These are phyloP conservation scores for Holtermannia corniformis DNA, from an alignment of 768 basidiomycete genomes.

Conservation along the genomic window DNA sequence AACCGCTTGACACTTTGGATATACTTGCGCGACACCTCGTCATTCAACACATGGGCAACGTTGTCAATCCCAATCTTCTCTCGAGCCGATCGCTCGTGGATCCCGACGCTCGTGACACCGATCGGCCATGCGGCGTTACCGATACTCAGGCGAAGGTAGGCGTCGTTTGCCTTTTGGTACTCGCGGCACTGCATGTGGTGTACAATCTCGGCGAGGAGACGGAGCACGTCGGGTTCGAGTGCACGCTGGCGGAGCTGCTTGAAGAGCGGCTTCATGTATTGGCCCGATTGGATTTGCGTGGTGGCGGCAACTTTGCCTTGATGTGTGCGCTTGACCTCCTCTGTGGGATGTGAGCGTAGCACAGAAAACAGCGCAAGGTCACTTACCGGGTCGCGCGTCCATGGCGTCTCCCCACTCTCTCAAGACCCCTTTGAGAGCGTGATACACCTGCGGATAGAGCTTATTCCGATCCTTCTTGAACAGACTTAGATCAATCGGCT, in stretches of 20 bases:
- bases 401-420: constrained; percentile 96
- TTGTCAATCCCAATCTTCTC: constrained; percentile 97
- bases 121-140: constrained; percentile 99
- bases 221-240: constrained; percentile 72
- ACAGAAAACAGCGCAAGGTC: neutral
- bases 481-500: constrained; percentile 66
- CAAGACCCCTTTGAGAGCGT: constrained; percentile 74
- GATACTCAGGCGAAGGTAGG: constrained; percentile 91
- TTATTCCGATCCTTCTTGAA: constrained; percentile 89
- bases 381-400: constrained; percentile 80
- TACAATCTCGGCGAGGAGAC: constrained; percentile 81
- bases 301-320: constrained; percentile 93
- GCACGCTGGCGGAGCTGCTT: constrained; percentile 79
- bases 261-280: constrained; percentile 95
- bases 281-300: constrained; percentile 87
- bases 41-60: constrained; percentile 95
- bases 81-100: constrained; percentile 93
- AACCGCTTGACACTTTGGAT: constrained; percentile 94
- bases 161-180: constrained; percentile 92
- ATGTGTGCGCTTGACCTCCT: constrained; percentile 72
- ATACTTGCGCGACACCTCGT: constrained; percentile 97
- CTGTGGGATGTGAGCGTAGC: constrained; percentile 43
- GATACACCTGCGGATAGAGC: constrained; percentile 93
- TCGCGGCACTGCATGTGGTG: constrained; percentile 93
- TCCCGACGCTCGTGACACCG: constrained; percentile 98